phyloP scores from a whole-genome alignment of 2,329 filamentous ascomycete genomes.

The Neonectria ditissima region DNA sequence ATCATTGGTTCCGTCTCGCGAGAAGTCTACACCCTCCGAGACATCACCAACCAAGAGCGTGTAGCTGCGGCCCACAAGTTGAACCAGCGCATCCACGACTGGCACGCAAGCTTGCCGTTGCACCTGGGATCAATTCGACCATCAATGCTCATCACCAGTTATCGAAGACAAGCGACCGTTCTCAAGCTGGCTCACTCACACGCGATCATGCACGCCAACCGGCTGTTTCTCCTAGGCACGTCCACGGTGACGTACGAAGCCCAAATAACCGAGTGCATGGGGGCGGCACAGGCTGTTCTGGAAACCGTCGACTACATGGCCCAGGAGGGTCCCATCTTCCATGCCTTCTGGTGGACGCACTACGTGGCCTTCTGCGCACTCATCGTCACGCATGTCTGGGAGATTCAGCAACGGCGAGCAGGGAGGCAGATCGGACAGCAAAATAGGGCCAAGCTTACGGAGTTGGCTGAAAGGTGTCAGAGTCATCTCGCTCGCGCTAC shows the following conservation, averaged over 20 bases:
- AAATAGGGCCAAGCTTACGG: conserved; percentile 34
- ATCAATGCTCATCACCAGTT: conserved; percentile 58
- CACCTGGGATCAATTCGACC: conserved; percentile 58
- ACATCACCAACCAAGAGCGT: conserved; percentile 51
- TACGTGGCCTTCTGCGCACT: conserved; percentile 67
- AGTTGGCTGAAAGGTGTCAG: conserved; percentile 43
- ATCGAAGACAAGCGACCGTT: conserved; percentile 63
- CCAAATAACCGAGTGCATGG: conserved; percentile 57
- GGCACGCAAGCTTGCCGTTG: conserved; percentile 55
- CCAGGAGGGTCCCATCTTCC: conserved; percentile 54
- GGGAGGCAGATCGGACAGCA: conserved; percentile 23
- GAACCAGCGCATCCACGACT: conserved; percentile 53
- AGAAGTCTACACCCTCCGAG: conserved; percentile 55
- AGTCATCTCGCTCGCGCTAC: conserved; percentile 33
- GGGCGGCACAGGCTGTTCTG: conserved; percentile 48
- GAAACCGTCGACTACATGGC: conserved; percentile 57
- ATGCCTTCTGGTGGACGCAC: conserved; percentile 66
- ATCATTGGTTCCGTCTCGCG: conserved; percentile 55
- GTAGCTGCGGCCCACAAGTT: conserved; percentile 53
- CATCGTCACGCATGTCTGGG: conserved; percentile 65
- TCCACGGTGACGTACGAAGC: conserved; percentile 17
- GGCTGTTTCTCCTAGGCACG: conserved; percentile 62
- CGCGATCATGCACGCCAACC: conserved; percentile 66
- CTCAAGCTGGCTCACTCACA: conserved; percentile 67
- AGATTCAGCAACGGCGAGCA: conserved; percentile 46